These are phyloP conservation scores for Amanita subjunquillea DNA, from an alignment of 768 basidiomycete species.

Conservation along the genomic window DNA sequence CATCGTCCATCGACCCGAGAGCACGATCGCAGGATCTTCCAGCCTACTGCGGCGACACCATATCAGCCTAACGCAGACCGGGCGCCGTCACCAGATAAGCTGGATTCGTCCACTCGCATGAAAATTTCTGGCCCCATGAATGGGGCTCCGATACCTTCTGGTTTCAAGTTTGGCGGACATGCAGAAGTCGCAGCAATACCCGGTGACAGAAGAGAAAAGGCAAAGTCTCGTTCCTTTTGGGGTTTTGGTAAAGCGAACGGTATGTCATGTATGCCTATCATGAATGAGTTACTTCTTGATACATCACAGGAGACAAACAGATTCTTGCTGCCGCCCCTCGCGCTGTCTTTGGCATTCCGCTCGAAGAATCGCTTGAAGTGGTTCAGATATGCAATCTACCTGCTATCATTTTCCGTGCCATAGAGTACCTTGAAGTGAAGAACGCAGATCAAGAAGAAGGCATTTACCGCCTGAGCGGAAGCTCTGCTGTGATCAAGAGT, in stretches of 20 bases:
- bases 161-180: conserved; percentile 85
- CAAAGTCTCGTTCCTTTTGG: conserved; percentile 91
- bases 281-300: background rate
- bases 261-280: conserved; percentile 12
- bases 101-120: conserved; percentile 49
- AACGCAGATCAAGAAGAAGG: conserved; percentile 96
- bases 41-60: conserved; percentile 44
- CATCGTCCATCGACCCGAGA: conserved; percentile 39
- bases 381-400: conserved; percentile 87
- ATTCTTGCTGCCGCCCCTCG: conserved; percentile 35
- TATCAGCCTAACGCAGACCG: conserved; percentile 42
- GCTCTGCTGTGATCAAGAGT: conserved; percentile 89
- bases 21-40: conserved; percentile 52
- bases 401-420: conserved; percentile 89
- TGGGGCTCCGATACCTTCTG: conserved; percentile 76
- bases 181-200: conserved; percentile 24
- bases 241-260: conserved; percentile 68
- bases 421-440: conserved; percentile 91
- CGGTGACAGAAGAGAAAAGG: conserved; percentile 79
- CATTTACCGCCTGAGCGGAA: conserved; percentile 92
- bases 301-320: conserved; percentile 24
- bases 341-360: conserved; percentile 80
- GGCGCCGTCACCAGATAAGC: conserved; percentile 39
- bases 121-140: conserved; percentile 88
- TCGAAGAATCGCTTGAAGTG: conserved; percentile 83